These are phyloP conservation scores for Sarocladiaceae sp. DNA, from an alignment of 2,329 filamentous ascomycete species.

Conservation along the genomic window DNA sequence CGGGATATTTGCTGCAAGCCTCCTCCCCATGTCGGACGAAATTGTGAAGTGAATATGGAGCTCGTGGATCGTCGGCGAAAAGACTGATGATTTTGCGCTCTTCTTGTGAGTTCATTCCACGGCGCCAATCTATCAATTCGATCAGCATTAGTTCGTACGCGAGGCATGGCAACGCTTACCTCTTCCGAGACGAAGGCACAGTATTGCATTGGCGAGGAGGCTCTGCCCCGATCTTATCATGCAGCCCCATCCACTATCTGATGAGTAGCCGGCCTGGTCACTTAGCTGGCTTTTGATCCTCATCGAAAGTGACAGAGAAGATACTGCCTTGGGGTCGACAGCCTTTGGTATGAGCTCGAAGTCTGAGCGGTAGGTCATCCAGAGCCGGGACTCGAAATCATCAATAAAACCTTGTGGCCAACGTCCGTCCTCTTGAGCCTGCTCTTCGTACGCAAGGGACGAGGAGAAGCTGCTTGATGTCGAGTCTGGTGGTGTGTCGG, in stretches of 20 bases:
- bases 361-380: slow-evolving; percentile 93
- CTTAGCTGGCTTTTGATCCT: slow-evolving; percentile 75
- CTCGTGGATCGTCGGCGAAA: slow-evolving; percentile 82
- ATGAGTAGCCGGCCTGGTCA: slow-evolving; percentile 79
- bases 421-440: slow-evolving; percentile 41
- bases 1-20: slow-evolving; percentile 89
- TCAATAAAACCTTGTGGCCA: slow-evolving; percentile 86
- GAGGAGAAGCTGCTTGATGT: slow-evolving; percentile 48
- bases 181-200: slow-evolving; percentile 70
- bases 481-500: slow-evolving; percentile 45
- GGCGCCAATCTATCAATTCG: slow-evolving; percentile 66
- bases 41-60: slow-evolving; percentile 90
- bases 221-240: slow-evolving; percentile 98
- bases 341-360: slow-evolving; percentile 81
- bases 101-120: slow-evolving; percentile 49
- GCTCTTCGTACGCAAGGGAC: slow-evolving; percentile 44
- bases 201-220: slow-evolving; percentile 80
- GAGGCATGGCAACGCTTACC: slow-evolving; percentile 44
- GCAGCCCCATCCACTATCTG: slow-evolving; percentile 95
- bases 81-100: slow-evolving; percentile 71
- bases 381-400: slow-evolving; percentile 89
- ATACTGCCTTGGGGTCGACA: slow-evolving; percentile 64
- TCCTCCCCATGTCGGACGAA: slow-evolving; percentile 86
- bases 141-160: background rate
- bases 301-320: slow-evolving; percentile 76